Evolutionary conservation across 2,329 filamentous ascomycete genomes (phyloP), one percentile per base, ranked within the genome.

Genomic region (Penicillium paneum): DNA sequence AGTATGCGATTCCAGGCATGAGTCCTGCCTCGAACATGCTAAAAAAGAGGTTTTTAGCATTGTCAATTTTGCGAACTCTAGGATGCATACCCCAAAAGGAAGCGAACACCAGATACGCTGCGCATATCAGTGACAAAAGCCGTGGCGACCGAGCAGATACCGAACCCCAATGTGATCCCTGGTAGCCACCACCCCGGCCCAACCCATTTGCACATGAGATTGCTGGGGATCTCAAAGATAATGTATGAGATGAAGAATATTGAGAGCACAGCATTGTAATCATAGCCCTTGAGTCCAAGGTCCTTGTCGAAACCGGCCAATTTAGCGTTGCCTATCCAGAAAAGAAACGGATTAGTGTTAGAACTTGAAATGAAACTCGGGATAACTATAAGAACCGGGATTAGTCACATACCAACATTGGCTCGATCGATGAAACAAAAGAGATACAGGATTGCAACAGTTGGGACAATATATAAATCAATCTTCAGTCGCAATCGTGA

Each of bases 351-450:
- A 19, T 41, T 19, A 34, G 28, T 15, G 17, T 0, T 6, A n/a
- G 29, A 19, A 12, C 11, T 26, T 6, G 15, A n/a, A 15, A 40
- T 1, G 6, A 1, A 3, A 15, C 21, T 24, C 21, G 21, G 21
- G 3, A 15, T 13, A 31, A 31, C 12, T 1, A 32, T 6, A 32
- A 31, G 1, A 31, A 5, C 10, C 10, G 8, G 8, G 26, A 10
- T 12, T n/a, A 7, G 19, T 32, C 15, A 51, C 57, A 8, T 65
- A 85, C 86, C 87, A 35, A 90, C 86, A 57, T 89, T 90, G 24
- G 86, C 84, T n/a, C 87, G 79, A 63, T 89, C 87, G 59, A 89
- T 88, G 71, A 89, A 89, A 72, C 86, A 89, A 64, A 89, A 89
- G 0, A 89, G 78, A 63, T 89, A 90, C 3, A 90, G 73, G 0